phyloP scores from a whole-genome alignment of 768 basidiomycete genomes.

The Suillus spraguei region DNA sequence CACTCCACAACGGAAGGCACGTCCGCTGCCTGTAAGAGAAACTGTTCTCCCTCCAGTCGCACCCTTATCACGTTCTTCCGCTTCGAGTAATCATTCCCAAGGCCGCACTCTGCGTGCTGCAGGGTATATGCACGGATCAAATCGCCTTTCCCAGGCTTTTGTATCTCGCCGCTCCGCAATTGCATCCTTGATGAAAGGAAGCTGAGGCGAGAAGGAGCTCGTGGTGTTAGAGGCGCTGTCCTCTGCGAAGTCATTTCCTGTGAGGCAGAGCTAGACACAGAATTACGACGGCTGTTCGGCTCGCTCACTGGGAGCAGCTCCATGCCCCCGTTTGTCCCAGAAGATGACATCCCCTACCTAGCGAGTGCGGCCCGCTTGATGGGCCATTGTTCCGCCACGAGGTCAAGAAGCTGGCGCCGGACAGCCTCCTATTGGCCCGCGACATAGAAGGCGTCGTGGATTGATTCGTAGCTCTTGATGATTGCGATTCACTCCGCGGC shows the following conservation, averaged over 20 bases:
- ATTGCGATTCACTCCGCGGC: slow-evolving; percentile 26
- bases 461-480: slow-evolving; percentile 24
- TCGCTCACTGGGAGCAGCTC: slow-evolving; percentile 27
- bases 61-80: slow-evolving; percentile 92
- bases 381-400: slow-evolving; percentile 24
- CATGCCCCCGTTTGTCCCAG: slow-evolving; percentile 14
- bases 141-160: slow-evolving; percentile 50
- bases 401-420: slow-evolving; percentile 31
- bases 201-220: slow-evolving; percentile 23
- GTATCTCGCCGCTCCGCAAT: slow-evolving; percentile 28
- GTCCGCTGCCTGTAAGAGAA: slow-evolving; percentile 86
- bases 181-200: slow-evolving; percentile 22
- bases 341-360: slow-evolving; percentile 14
- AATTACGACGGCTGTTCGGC: slow-evolving; percentile 21
- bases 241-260: slow-evolving; percentile 20
- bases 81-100: slow-evolving; percentile 95
- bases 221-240: slow-evolving; percentile 19
- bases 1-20: slow-evolving; percentile 87
- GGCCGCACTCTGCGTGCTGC: slow-evolving; percentile 89
- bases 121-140: slow-evolving; percentile 76
- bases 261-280: slow-evolving; percentile 19
- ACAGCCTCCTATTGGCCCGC: slow-evolving; percentile 25
- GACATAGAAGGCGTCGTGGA: slow-evolving; percentile 19
- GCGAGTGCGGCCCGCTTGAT: slow-evolving; percentile 15
- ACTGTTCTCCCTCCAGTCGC: slow-evolving; percentile 94